Evolutionary conservation across 352 stramenopile species (phyloP), one percentile per base, ranked within the genome.

Genomic region (Detonula confervacea): DNA sequence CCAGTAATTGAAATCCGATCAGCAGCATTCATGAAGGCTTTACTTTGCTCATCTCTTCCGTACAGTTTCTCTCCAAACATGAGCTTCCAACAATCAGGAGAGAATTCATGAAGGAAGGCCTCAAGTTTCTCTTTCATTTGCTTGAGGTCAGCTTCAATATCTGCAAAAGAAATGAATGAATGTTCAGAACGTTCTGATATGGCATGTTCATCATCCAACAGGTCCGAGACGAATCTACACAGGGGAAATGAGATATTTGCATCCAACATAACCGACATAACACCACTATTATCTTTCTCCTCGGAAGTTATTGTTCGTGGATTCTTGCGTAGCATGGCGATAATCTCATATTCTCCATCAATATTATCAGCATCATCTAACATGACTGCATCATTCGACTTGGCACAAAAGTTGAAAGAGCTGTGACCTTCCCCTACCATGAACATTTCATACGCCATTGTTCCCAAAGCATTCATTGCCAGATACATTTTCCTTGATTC

Each of bases 41-140:
- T 20, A 5, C 33, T 62, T 14, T 79, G 52, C 25, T 1, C 25
- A 52, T 84, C 62, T 37, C 76, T 73, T 29, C 62, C 69, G 27
- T 84, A 69, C 37, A 84, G 27, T 33, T 84, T 84, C 7, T 80
- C 46, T 12, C 57, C 76, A 44, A 73, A 68, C 11, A 57, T 46
- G 6, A 73, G 33, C 24, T 51, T 72, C 61, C 63, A 75, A 52
- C 63, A 56, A 39, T 71, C 68, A 18, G 35, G 49, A 25, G 64
- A 57, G 16, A 62, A 73, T 5, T 25, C 33, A 69, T 77, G 63
- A 22, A 84, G 57, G 42, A 84, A 84, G 5, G 18, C 24, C 9
- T 72, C 55, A 44, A 69, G 76, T 16, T 76, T 37, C n/a, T 69
- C 61, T 12, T 71, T 47, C 76, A 84, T 84, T 29, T 84, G 68